Evolutionary conservation across 1,139 yeast genomes (phyloP), one percentile per base, ranked within the genome.

Genomic region (Lodderomyces beijingensis): DNA sequence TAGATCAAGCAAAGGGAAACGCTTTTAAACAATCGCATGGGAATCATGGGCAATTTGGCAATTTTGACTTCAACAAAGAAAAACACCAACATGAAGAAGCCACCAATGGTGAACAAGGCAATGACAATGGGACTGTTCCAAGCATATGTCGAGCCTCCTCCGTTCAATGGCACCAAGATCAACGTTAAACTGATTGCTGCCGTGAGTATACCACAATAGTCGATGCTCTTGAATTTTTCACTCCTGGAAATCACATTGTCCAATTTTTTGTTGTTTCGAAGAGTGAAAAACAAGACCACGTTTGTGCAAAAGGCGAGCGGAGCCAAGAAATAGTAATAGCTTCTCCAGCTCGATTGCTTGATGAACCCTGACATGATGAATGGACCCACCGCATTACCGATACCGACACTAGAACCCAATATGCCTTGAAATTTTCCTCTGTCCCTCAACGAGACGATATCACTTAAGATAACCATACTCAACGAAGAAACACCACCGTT

Each of bases 321-420:
- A 11, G 71, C 68, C 42, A 70, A 42, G 40, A 66, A 55, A 46
- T 65, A 70, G 44, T 66, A 76, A 38, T 69, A 65, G 33, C 65
- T 59, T 44, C 79, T 63, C 83, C 83, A 77, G 25, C 62, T 46
- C n/a, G 53, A 47, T 29, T 53, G 53, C 25, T 58, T 50, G 7
- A 67, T 60, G 42, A 74, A 71, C 0, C 65, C 76, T n/a, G 77
- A 66, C 51, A 73, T 71, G 12, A 76, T 46, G 38, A 76, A 70
- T 0, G 82, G 81, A 0, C 82, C 82, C 10, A 70, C 43, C 1
- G 74, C 71, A 45, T 70, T 71, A 2, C 82, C 84, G 6, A 74
- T 41, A 0, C 80, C 82, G 16, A 74, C 70, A 39, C 65, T 60
- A 1, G 73, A 51, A 2, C 79, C 80, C 20, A 74, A 51, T 25